These are phyloP conservation scores for Fusarium nurragi DNA, from an alignment of 2,329 filamentous ascomycete species.

Conservation along the genomic window DNA sequence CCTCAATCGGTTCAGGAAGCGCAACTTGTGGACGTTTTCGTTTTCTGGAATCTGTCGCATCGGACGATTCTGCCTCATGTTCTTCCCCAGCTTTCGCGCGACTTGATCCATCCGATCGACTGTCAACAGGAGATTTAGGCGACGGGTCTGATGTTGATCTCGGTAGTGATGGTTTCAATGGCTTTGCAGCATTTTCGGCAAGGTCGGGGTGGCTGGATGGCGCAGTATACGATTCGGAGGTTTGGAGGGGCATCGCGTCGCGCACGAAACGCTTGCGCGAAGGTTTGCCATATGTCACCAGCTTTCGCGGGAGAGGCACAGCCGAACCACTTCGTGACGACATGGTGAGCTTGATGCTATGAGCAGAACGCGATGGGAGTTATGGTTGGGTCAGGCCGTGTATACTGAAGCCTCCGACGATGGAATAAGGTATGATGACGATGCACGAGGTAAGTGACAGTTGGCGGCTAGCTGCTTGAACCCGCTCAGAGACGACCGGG, in stretches of 20 bases:
- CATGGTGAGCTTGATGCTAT: slow-evolving; percentile 25
- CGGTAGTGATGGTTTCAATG: slow-evolving; percentile 24
- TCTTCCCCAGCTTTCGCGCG: slow-evolving; percentile 7
- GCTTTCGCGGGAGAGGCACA: slow-evolving; percentile 37
- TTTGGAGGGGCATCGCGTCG: slow-evolving; percentile 36
- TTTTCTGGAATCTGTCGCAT: slow-evolving; percentile 36
- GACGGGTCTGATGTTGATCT: slow-evolving; percentile 32
- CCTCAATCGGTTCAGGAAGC: slow-evolving; percentile 6
- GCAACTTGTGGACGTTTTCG: slow-evolving; percentile 37
- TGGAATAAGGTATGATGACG: slow-evolving; percentile 1
- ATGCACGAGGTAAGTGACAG: background rate
- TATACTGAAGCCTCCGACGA: slow-evolving; percentile 9
- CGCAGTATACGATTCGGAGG: slow-evolving; percentile 27
- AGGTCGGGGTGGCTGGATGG: slow-evolving; percentile 18
- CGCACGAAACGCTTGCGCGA: slow-evolving; percentile 40
- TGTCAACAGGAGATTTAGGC: slow-evolving; percentile 11
- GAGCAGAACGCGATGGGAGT: slow-evolving; percentile 7
- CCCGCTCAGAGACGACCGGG: background rate
- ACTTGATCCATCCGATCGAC: slow-evolving; percentile 7
- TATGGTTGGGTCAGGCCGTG: slow-evolving; percentile 2
- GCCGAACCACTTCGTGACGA: slow-evolving; percentile 35
- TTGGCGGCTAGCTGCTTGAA: slow-evolving; percentile 10
- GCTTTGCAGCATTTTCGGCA: slow-evolving; percentile 22
- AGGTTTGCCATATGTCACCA: slow-evolving; percentile 44
- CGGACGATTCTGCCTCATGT: slow-evolving; percentile 12